Evolutionary conservation across 2,329 filamentous ascomycete species (phyloP).

Genomic region (Myriosclerotinia curreyana): DNA sequence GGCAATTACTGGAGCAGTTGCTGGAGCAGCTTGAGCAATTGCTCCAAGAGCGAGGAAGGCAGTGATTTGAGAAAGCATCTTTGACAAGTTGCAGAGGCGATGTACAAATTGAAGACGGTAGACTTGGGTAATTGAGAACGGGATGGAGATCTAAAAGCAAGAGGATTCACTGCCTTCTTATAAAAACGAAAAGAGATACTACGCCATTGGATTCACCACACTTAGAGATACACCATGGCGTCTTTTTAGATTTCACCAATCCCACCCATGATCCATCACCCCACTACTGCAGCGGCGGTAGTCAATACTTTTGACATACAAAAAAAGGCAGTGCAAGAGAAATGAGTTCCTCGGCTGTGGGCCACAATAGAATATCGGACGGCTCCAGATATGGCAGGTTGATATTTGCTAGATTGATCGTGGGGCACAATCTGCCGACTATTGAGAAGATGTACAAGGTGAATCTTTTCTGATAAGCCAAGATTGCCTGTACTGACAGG

Average conservation of each 20-base stretch:
- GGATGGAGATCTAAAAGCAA: conserved; percentile 23
- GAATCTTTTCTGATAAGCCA: not conserved
- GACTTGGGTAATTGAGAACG: conserved; percentile 20
- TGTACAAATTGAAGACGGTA: conserved; percentile 21
- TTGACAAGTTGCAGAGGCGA: conserved; percentile 18
- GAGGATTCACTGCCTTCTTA: conserved; percentile 27
- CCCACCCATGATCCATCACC: too few species aligned
- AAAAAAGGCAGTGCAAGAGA: not conserved
- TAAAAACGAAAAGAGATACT: conserved; percentile 21
- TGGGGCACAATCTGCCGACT: not conserved
- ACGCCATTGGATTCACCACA: not conserved
- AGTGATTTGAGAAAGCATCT: conserved; percentile 33
- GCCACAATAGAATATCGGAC: conserved; percentile 1
- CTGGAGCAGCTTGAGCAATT: conserved; percentile 30
- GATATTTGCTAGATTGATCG: not conserved
- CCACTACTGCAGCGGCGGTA: not conserved
- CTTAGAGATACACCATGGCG: not conserved
- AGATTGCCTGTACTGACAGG: not conserved
- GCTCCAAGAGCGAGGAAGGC: conserved; percentile 33
- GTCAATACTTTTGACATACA: not conserved
- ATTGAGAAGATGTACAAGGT: conserved; percentile 2
- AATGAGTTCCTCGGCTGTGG: not conserved
- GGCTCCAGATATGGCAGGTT: conserved; percentile 18
- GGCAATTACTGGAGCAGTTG: not conserved
- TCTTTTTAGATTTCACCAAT: too few species aligned